Evolutionary conservation across 345 rosid species (phyloP).

Genomic region (Rubroshorea leprosula): DNA sequence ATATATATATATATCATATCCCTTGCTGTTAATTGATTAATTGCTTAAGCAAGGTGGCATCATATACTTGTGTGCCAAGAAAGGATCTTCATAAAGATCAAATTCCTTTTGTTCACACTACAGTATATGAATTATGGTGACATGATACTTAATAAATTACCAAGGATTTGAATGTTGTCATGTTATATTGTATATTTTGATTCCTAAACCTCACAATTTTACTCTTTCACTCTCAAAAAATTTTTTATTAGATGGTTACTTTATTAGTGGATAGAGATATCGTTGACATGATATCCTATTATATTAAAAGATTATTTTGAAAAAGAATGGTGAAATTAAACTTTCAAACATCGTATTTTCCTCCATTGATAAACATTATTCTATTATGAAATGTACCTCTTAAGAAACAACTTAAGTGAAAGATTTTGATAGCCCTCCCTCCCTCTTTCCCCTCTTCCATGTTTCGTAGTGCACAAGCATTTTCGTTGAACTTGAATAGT

Average conservation of each 20-base stretch:
- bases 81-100: neutral
- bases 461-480: slow-evolving; percentile 21
- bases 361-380: no score
- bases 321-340: neutral
- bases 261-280: no score
- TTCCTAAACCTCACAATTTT: no score
- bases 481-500: slow-evolving; percentile 20
- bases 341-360: slow-evolving; percentile 6
- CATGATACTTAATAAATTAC: no score
- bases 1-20: no score
- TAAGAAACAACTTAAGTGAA: slow-evolving; percentile 10
- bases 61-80: neutral
- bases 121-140: neutral
- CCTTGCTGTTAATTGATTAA: neutral
- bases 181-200: no score
- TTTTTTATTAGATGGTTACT: no score
- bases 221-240: no score
- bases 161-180: no score
- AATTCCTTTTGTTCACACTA: neutral
- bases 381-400: slow-evolving; percentile 4
- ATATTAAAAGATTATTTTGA: no score
- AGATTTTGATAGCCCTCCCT: neutral
- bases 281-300: no score
- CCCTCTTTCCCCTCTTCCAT: neutral
- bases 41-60: neutral